These are phyloP conservation scores for Rhododendron williamsianum DNA, from an alignment of 148 eudicot genomes.

Conservation along the genomic window DNA sequence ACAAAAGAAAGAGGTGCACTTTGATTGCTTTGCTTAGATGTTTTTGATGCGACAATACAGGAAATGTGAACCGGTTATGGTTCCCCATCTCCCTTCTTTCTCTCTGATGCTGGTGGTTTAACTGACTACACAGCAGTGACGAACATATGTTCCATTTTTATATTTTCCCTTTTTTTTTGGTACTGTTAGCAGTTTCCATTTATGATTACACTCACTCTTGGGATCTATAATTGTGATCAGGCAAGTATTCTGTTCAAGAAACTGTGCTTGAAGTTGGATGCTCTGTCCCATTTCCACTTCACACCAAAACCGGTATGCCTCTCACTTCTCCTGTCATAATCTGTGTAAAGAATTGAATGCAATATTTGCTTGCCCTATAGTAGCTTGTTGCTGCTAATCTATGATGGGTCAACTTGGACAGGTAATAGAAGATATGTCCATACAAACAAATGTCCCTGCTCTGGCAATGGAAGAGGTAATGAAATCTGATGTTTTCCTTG, in stretches of 20 bases:
- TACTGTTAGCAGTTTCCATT: background rate
- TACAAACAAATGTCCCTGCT: constrained; percentile 88
- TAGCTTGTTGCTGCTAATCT: background rate
- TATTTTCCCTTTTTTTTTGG: background rate
- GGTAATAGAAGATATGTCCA: constrained; percentile 92
- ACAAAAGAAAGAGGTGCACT: constrained; percentile 72
- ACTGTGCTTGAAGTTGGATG: constrained; percentile 82
- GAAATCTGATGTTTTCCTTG: background rate
- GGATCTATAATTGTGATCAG: constrained; percentile 28
- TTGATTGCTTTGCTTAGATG: constrained; percentile 1
- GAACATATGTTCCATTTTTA: background rate
- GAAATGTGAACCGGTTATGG: background rate
- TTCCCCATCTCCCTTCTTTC: background rate
- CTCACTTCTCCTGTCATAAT: background rate
- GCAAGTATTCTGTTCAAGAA: constrained; percentile 70
- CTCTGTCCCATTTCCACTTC: constrained; percentile 97
- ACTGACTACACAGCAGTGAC: background rate
- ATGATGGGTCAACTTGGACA: constrained; percentile 21
- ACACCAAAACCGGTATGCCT: constrained; percentile 85
- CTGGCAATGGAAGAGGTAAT: constrained; percentile 98
- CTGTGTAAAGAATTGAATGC: background rate
- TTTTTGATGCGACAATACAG: background rate
- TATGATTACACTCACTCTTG: background rate
- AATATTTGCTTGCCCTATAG: background rate
- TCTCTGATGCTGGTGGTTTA: background rate